Evolutionary conservation across 1,284 basidiomycete genomes (phyloP).

Genomic region (Melampsora americana): DNA sequence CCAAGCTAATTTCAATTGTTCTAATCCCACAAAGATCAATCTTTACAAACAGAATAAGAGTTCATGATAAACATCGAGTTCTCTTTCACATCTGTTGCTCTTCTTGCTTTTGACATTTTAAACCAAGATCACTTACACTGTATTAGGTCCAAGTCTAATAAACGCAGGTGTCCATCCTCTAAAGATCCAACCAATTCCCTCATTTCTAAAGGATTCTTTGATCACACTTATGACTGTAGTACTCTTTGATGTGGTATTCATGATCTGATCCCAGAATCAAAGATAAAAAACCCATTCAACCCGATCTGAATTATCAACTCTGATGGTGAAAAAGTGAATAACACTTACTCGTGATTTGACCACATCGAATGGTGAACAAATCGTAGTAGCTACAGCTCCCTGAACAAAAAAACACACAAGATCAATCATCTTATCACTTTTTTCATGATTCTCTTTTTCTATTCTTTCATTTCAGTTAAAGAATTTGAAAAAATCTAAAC

Average conservation of each 20-base stretch:
- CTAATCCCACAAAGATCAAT: constrained; percentile 39
- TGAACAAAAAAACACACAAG: constrained; percentile 17
- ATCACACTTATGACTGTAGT: constrained; percentile 72
- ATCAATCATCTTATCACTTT: constrained; percentile 71
- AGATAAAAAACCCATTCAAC: constrained; percentile 5
- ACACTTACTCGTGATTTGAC: constrained; percentile 63
- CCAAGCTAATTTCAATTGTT: constrained; percentile 34
- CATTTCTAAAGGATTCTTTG: constrained; percentile 66
- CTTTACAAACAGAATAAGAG: not conserved
- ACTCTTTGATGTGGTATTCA: constrained; percentile 37
- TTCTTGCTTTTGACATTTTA: not conserved
- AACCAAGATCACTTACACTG: constrained; percentile 32
- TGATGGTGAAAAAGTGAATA: constrained; percentile 69
- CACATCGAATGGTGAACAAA: constrained; percentile 90
- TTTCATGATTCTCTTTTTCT: constrained; percentile 61
- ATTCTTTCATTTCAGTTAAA: not conserved
- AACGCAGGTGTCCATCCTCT: constrained; percentile 61
- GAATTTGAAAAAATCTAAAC: not conserved
- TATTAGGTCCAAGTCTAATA: constrained; percentile 50
- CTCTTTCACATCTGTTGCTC: not conserved
- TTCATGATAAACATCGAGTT: not conserved
- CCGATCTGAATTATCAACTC: constrained; percentile 62
- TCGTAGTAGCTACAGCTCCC: constrained; percentile 54
- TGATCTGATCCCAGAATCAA: constrained; percentile 15
- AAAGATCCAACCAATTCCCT: constrained; percentile 87